Base-by-base conservation (phyloP, 768 basidiomycete species). In the Termitomyces sp. region DNA sequence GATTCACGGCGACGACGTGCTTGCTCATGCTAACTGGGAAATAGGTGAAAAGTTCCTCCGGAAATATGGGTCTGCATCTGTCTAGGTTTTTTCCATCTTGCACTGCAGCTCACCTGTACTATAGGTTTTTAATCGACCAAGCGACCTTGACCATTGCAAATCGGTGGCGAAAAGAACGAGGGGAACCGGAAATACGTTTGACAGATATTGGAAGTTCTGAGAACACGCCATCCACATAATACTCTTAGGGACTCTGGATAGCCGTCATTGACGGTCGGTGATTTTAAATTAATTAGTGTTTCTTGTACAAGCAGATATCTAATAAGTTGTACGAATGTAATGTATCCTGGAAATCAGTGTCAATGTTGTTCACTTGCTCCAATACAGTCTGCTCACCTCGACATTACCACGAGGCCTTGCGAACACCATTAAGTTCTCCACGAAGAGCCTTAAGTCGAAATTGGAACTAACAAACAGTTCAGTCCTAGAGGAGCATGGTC, bases 11-110 rank as follows among this genome's bases (percentile, higher is more conserved):
- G 91, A 96, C 63, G 95, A 98, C 66, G 89, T 94, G 22, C 78
- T 97, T n/a, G 86, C 87, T 4, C 92, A 96, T 65, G 76, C 74
- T 45, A 95, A 92, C 66, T 97, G 95, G 93, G 95, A 98, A 72
- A 79, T 97, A 42, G 78, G 81, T 16, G 93, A 95, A 67, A 77
- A 79, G 54, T 97, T 93, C 85, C 76, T 97, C 47, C 81, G 84
- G 58, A 84, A 89, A 72, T 95, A 91, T 63, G 86, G 86, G 94
- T 93, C 51, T 45, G 84, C 74, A 42, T 58, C 54, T 15, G 36
- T 48, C 42, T 16, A 39, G 7, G 6, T 44, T 34, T 33, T 16
- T 52, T 34, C 55, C 18, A 36, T 20, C 18, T 30, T 48, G 56
- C 16, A 16, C 22, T 42, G 31, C 46, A 55, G 49, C 55, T 61